A percentile compares a stretch with the other conserved stretches of the same genome.
These are phyloP conservation scores for Dispira parvispora DNA, from an alignment of 192 early-diverging fungal genomes.

Conservation along the genomic window DNA sequence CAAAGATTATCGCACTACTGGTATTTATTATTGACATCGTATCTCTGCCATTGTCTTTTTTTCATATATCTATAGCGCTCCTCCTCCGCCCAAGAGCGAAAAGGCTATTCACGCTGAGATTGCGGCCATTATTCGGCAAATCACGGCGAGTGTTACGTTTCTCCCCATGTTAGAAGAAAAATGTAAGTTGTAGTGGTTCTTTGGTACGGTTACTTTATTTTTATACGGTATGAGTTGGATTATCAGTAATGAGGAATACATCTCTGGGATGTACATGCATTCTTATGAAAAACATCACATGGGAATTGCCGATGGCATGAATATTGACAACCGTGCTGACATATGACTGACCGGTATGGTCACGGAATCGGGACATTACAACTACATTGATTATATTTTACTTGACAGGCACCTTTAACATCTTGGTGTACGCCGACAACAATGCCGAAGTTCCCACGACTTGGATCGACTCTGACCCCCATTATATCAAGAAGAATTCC, in stretches of 20 bases:
- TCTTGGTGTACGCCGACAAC: constrained; percentile 74
- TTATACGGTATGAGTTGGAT: not conserved
- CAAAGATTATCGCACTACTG: no score
- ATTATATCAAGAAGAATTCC: constrained; percentile 58
- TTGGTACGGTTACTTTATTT: not conserved
- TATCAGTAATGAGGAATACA: not conserved
- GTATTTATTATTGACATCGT: no score
- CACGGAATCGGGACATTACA: no score
- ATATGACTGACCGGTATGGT: no score
- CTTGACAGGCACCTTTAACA: constrained; percentile 64
- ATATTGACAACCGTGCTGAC: no score
- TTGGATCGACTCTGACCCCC: constrained; percentile 72
- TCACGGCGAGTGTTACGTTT: constrained; percentile 78
- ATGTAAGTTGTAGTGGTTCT: constrained; percentile 30
- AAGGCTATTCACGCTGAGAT: constrained; percentile 59
- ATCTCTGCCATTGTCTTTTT: no score
- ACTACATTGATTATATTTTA: no score
- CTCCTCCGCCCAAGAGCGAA: constrained; percentile 24
- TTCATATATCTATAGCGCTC: not conserved
- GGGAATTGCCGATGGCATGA: no score
- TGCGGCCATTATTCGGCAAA: constrained; percentile 80
- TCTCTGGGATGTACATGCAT: no score
- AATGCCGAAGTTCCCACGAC: constrained; percentile 69
- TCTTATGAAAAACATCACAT: no score
- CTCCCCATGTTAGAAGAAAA: constrained; percentile 75